Evolutionary conservation across 2,329 filamentous ascomycete genomes (phyloP).

Genomic region (Colletotrichum lini): DNA sequence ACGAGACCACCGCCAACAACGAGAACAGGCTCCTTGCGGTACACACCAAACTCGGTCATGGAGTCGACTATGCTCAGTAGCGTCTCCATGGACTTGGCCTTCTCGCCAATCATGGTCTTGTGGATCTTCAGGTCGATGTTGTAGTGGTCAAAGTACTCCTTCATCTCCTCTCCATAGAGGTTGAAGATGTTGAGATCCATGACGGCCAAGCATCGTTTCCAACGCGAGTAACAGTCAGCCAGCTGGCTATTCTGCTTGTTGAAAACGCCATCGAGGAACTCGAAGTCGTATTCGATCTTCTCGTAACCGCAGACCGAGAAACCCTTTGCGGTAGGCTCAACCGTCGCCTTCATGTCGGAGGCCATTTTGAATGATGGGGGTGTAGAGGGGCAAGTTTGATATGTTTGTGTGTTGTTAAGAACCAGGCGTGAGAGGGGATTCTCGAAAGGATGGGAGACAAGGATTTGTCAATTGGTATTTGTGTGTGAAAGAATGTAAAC

Average conservation of each 20-base stretch:
- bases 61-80: conserved; percentile 79
- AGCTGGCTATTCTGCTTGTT: conserved; percentile 72
- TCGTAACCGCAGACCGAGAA: conserved; percentile 82
- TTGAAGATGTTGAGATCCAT: conserved; percentile 81
- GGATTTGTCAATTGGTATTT: conserved; percentile 2
- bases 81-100: conserved; percentile 81
- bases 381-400: background rate
- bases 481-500: background rate
- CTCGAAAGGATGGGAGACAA: background rate
- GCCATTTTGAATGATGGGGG: conserved; percentile 60
- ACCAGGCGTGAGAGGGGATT: too few species aligned
- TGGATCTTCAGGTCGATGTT: conserved; percentile 75
- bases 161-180: conserved; percentile 76
- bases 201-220: conserved; percentile 76
- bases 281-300: conserved; percentile 83
- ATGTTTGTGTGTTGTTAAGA: background rate
- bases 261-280: conserved; percentile 80
- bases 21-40: conserved; percentile 77
- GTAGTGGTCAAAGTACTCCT: conserved; percentile 77
- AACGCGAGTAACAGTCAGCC: conserved; percentile 74
- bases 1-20: conserved; percentile 79
- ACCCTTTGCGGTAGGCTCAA: conserved; percentile 73
- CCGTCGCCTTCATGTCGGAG: conserved; percentile 77
- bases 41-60: conserved; percentile 81
- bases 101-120: conserved; percentile 82